Evolutionary conservation across 495 filamentous ascomycete species (phyloP), one percentile per base, ranked within the genome.

Genomic region (Barbatosphaeria neglecta): DNA sequence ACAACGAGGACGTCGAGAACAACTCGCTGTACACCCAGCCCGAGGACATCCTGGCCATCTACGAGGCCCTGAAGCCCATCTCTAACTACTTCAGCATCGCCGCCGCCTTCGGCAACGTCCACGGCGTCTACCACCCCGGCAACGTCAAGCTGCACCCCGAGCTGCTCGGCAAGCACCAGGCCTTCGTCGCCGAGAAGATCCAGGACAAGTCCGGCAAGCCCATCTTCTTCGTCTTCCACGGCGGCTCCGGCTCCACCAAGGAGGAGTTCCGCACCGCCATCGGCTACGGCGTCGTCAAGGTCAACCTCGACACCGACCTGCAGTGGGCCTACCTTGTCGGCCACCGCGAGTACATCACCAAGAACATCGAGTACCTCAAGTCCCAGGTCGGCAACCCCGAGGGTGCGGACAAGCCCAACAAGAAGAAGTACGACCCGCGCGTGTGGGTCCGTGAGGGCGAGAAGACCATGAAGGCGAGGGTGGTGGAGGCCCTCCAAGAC

Each of bases 151-250:
- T 97, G 35, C 88, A 94, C 69, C 92, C 92, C 42, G 87, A 93
- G 70, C 79, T 97, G 25, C 82, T 99, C 49, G 74, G 74, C 61
- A 92, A 94, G 78, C 93, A 99, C 78, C 92, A 99, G 72, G 75
- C 74, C 52, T 86, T 84, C 65, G 87, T 95, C 59, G 78, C 84
- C 66, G 78, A 89, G 73, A 70, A 89, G 75, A 57, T 72, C 15
- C 51, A 48, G 22, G 51, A 75, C 53, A 66, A 70, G 49, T 80
- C 87, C 50, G 74, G 83, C 58, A 95, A 95, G 81, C 92, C 93
- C 46, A 82, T 96, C 59, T 96, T 93, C 80, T 84, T 99, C 65
- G 92, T 99, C 64, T 99, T 99, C 81, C 92, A 99, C 75, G 93
- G 93, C 55, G 92, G 92, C 51, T 90, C 85, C 46, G 93, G 92